Evolutionary conservation across 73 alveolate species (phyloP).

Genomic region (Stentor coeruleus): DNA sequence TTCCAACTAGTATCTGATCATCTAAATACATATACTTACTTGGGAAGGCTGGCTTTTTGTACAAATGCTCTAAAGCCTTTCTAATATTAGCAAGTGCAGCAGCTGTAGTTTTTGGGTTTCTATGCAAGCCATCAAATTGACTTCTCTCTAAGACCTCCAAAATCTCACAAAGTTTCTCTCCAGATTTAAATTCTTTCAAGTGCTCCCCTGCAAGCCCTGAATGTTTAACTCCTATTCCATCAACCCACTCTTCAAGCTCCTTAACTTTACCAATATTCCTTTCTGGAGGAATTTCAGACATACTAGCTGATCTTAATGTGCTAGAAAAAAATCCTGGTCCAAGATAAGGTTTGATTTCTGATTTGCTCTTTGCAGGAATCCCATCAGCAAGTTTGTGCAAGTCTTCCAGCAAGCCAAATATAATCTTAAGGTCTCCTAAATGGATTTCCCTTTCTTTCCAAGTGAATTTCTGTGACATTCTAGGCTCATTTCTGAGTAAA

Average conservation of each 20-base stretch:
- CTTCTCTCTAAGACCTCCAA: background rate
- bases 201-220: background rate
- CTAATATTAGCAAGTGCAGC: slow-evolving; percentile 13
- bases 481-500: background rate
- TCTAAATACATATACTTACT: slow-evolving; percentile 17
- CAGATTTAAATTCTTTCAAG: background rate
- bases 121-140: background rate
- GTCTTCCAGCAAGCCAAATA: slow-evolving; percentile 13
- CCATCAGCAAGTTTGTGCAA: slow-evolving; percentile 17
- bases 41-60: slow-evolving; percentile 19
- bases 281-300: background rate
- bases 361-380: background rate
- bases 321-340: background rate
- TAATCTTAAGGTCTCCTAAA: background rate
- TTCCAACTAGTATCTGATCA: background rate
- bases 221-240: background rate
- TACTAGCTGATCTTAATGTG: background rate
- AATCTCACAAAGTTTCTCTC: slow-evolving; percentile 8
- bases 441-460: slow-evolving; percentile 21
- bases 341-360: background rate
- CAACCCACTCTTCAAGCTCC: slow-evolving; percentile 1
- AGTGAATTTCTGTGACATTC: background rate
- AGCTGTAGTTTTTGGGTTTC: background rate
- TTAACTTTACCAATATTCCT: background rate
- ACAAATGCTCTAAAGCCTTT: slow-evolving; percentile 3